Base-by-base conservation (phyloP, 192 early-diverging fungal species). In the Backusella parvicylindrica region DNA sequence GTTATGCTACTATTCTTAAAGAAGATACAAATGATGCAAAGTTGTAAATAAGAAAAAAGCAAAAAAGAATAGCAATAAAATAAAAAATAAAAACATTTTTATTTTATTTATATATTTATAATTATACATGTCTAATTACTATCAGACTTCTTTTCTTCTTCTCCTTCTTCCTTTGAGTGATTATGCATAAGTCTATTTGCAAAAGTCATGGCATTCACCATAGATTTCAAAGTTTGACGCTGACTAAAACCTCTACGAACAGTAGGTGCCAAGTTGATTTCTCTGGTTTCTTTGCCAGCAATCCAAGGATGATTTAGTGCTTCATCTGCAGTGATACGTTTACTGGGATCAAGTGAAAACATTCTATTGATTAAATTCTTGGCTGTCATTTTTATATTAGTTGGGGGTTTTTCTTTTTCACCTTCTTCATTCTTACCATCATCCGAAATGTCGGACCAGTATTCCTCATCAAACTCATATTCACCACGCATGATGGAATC, bases 251-350 rank as follows among this genome's bases (percentile, higher is more conserved):
- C 72, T 31, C 31, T 73, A 40, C 72, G 72, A 12, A 73, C 41
- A 33, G n/a, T 47, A 41, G 72, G 38, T 30, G 72, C 72, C 36
- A 73, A 40, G 15, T 72, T 50, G 38, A 50, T 35, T 1, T 31
- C 12, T 2, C 28, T 23, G 18, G 71, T 80, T 6, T 56, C 87
- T 60, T 60, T 3, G 15, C 83, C 83, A 63, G 81, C 85, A 68
- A 95, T 87, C 95, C 95, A 98, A 5, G 92, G 92, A 81, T 98
- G 94, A 12, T 81, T 38, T 36, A 97, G 81, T 2, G 96, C 96
- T 75, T 97, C 83, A 15, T 83, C 83, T 33, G 91, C 93, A 2
- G 95, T 95, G 74, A 95, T 79, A 60, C 96, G 95, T 40, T 84
- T 77, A 60, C 78, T 64, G 0, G 94, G 93, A 71, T 92, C 84